These are phyloP conservation scores for Wickerhamomyces sp. DNA, from an alignment of 1,139 yeast species.

Conservation along the genomic window DNA sequence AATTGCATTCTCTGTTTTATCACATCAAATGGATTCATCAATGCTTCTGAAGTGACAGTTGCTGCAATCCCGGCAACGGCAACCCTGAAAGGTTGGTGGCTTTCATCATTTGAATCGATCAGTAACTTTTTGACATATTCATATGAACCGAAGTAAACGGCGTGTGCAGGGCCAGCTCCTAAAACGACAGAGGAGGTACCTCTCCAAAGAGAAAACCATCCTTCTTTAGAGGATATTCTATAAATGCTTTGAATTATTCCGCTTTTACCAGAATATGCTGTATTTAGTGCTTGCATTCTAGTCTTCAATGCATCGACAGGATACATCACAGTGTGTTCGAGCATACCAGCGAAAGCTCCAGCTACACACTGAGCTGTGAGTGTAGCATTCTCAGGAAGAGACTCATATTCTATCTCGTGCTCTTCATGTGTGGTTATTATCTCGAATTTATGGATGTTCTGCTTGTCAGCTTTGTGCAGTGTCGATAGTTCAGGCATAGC, in stretches of 20 bases:
- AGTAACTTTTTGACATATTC: constrained; percentile 70
- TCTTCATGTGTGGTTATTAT: constrained; percentile 19
- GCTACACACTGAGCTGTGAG: constrained; percentile 80
- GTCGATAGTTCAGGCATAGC: background rate
- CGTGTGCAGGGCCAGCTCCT: constrained; percentile 99
- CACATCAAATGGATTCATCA: constrained; percentile 98
- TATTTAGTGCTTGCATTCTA: constrained; percentile 75
- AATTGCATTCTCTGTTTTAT: constrained; percentile 84
- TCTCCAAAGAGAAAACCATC: constrained; percentile 86
- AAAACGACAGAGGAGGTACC: constrained; percentile 89
- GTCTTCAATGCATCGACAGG: constrained; percentile 95
- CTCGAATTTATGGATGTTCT: constrained; percentile 2
- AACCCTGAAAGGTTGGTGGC: constrained; percentile 63
- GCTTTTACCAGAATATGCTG: constrained; percentile 8
- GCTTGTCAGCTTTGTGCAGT: background rate
- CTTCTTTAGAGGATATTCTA: constrained; percentile 81
- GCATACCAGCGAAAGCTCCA: constrained; percentile 98
- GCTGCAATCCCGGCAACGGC: constrained; percentile 90
- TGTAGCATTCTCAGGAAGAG: constrained; percentile 86
- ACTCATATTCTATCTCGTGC: constrained; percentile 84
- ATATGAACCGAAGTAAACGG: constrained; percentile 91
- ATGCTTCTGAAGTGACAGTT: constrained; percentile 85
- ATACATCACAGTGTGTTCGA: constrained; percentile 97
- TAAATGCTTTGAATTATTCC: constrained; percentile 42
- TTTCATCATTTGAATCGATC: constrained; percentile 26